Conservation (phyloP, 2,329 filamentous ascomycete species). For the Trichoderma koningiopsis region DNA sequence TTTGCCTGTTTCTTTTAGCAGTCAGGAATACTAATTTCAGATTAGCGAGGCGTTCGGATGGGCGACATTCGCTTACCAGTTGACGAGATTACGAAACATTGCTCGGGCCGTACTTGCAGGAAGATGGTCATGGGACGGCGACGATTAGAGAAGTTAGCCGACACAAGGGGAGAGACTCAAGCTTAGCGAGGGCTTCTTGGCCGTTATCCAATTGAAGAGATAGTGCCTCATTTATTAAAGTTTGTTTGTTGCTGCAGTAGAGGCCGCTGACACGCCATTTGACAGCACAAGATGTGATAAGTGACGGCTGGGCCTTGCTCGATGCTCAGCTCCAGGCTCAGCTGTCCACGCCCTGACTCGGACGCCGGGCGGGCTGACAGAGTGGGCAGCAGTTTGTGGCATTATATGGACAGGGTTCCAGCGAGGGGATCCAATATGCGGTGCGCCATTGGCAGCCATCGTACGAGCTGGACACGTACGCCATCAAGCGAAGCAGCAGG, state of each 20-base stretch:
- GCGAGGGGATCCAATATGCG: neutral
- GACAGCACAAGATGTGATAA: neutral
- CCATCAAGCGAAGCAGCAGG: neutral
- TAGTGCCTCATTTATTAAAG: neutral
- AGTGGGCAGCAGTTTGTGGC: neutral
- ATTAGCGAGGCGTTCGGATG: neutral
- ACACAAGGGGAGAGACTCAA: neutral
- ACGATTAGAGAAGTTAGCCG: neutral
- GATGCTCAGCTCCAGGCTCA: neutral
- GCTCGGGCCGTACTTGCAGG: neutral
- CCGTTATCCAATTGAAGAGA: neutral
- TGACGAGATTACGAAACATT: neutral
- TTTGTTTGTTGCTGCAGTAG: neutral
- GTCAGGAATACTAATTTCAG: neutral
- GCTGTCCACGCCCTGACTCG: neutral
- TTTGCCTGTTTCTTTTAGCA: neutral
- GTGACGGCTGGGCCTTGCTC: neutral
- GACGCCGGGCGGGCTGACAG: neutral
- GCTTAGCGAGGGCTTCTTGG: neutral
- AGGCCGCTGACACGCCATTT: neutral
- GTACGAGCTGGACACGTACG: neutral
- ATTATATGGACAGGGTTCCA: neutral
- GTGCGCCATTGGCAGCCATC: neutral
- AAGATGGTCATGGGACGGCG: neutral
- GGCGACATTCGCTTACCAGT: neutral